phyloP scores from a whole-genome alignment of 1,284 basidiomycete genomes.

The Tylopilus sp. region DNA sequence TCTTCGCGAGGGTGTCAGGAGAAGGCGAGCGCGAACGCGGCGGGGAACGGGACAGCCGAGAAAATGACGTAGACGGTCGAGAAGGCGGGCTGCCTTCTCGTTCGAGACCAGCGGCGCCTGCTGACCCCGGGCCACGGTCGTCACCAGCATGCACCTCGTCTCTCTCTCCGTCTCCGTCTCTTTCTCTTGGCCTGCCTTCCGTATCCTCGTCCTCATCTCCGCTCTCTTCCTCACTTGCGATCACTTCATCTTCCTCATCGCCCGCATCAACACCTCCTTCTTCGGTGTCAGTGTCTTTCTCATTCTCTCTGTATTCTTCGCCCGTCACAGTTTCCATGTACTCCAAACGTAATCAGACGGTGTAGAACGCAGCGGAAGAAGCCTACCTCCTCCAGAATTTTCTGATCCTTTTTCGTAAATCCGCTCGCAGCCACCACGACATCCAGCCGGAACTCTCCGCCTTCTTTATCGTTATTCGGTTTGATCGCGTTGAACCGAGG shows the following conservation, averaged over 20 bases:
- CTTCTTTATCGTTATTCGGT: conserved; percentile 46
- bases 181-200: conserved; percentile 17
- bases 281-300: conserved; percentile 29
- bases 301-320: conserved; percentile 40
- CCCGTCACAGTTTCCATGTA: conserved; percentile 66
- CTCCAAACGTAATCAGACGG: conserved; percentile 38
- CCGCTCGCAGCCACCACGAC: conserved; percentile 91
- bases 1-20: conserved; percentile 37
- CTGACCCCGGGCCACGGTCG: conserved; percentile 2
- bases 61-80: conserved; percentile 26
- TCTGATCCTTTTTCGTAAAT: conserved; percentile 81
- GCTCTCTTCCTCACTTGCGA: conserved; percentile 32
- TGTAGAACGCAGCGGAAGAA: conserved; percentile 13
- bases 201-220: conserved; percentile 36
- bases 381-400: conserved; percentile 78
- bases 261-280: conserved; percentile 39
- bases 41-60: conserved; percentile 45
- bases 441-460: conserved; percentile 70
- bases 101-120: conserved; percentile 10
- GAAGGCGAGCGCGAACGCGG: conserved; percentile 47
- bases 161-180: conserved; percentile 27
- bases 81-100: conserved; percentile 30
- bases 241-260: conserved; percentile 37
- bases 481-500: conserved; percentile 77
- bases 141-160: conserved; percentile 27